Percentiles rank a stretch among this genome's conserved stretches.
These are phyloP conservation scores for Epichloe amarillans DNA, from an alignment of 2,329 filamentous ascomycete genomes.

Conservation along the genomic window DNA sequence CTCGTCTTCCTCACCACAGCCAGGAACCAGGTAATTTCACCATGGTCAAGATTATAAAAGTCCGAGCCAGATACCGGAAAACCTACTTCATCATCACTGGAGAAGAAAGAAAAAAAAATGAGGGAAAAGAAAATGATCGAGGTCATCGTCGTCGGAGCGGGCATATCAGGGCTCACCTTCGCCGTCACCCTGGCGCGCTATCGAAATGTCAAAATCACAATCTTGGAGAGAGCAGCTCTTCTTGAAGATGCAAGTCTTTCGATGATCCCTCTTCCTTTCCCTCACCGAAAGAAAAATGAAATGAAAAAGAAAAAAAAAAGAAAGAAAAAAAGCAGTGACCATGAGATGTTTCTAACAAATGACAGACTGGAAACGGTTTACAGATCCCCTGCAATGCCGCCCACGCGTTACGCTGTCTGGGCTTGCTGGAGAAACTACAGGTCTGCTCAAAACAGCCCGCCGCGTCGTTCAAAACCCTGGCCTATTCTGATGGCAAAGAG, in stretches of 20 bases:
- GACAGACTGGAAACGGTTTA: conserved; percentile 9
- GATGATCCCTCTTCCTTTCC: not conserved
- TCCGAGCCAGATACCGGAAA: too few species aligned
- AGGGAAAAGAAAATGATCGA: not conserved
- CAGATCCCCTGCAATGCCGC: conserved; percentile 10
- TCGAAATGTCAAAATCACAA: conserved; percentile 4
- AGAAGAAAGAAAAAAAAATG: not conserved
- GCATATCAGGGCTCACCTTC: conserved; percentile 8
- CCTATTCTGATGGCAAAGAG: conserved; percentile 1
- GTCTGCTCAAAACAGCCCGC: not conserved
- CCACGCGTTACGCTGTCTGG: conserved; percentile 8
- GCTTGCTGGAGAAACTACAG: conserved; percentile 7
- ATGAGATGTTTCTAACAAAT: not conserved
- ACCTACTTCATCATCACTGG: not conserved
- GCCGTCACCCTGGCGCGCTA: conserved; percentile 5
- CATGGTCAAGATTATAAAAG: too few species aligned
- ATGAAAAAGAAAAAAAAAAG: rapidly evolving
- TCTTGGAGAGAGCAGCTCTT: conserved; percentile 5
- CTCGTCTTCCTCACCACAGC: too few species aligned
- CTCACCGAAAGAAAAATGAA: not conserved
- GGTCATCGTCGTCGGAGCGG: conserved; percentile 9
- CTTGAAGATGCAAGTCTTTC: not conserved
- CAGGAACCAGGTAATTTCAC: too few species aligned
- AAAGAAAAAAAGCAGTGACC: too few species aligned
- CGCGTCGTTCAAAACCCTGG: not conserved